Evolutionary conservation across 768 basidiomycete species (phyloP).

Genomic region (Boletus coccyginus): DNA sequence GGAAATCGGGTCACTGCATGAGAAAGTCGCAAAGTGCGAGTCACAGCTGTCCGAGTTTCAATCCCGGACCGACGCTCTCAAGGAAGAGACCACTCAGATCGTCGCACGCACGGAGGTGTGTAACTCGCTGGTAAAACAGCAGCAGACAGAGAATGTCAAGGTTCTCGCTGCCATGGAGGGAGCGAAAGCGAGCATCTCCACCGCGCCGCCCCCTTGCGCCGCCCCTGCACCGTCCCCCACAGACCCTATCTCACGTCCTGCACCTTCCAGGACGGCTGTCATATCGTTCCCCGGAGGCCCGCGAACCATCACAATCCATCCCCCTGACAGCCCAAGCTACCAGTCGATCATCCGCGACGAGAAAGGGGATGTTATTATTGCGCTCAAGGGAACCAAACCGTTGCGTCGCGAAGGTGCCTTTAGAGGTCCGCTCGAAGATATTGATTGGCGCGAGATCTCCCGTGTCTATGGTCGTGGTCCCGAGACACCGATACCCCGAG

Average conservation of each 20-base stretch:
- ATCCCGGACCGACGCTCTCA: background rate
- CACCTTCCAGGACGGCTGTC: slow-evolving; percentile 2
- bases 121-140: background rate
- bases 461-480: slow-evolving; percentile 15
- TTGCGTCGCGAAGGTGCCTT: slow-evolving; percentile 23
- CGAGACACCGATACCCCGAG: background rate
- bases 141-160: slow-evolving; percentile 5
- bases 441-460: slow-evolving; percentile 3
- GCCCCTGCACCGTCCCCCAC: background rate
- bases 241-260: background rate
- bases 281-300: slow-evolving; percentile 20
- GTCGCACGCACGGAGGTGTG: slow-evolving; percentile 5
- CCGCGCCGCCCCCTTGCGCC: background rate
- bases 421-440: slow-evolving; percentile 4
- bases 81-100: slow-evolving; percentile 6
- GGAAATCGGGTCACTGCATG: slow-evolving; percentile 5
- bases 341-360: slow-evolving; percentile 18
- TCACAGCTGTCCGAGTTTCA: slow-evolving; percentile 5
- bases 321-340: slow-evolving; percentile 12
- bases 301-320: slow-evolving; percentile 23
- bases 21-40: slow-evolving; percentile 9
- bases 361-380: slow-evolving; percentile 12
- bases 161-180: slow-evolving; percentile 2
- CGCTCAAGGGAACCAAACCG: slow-evolving; percentile 8
- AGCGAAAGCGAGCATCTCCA: background rate